Percentiles rank a stretch among this genome's conserved stretches.
Evolutionary conservation across 163 green algal species (phyloP).

Genomic region (Chloromonas sp.): DNA sequence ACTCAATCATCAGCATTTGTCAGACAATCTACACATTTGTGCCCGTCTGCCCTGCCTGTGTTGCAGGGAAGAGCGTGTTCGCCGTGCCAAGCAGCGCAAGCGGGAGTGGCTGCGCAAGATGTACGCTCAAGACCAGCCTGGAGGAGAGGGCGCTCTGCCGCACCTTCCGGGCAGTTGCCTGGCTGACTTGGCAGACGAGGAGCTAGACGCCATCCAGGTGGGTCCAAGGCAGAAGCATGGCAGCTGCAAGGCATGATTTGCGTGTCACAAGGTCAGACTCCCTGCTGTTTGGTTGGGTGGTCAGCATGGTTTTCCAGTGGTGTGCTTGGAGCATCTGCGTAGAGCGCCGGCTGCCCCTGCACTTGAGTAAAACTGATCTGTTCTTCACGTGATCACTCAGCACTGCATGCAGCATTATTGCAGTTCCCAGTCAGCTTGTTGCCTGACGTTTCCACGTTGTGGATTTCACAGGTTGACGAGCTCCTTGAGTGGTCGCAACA

Average conservation of each 20-base stretch:
- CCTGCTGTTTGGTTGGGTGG: no score
- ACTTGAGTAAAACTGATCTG: background rate
- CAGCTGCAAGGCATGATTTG: no score
- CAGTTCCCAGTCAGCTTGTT: background rate
- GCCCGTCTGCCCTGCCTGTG: background rate
- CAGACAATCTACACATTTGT: background rate
- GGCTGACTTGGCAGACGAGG: constrained; percentile 14
- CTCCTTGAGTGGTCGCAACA: constrained; percentile 41
- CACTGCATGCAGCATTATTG: background rate
- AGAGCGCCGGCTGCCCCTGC: background rate
- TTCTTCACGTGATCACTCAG: background rate
- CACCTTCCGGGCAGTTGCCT: constrained; percentile 10
- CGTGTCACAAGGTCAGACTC: no score
- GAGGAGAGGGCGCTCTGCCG: background rate
- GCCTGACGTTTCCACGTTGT: background rate
- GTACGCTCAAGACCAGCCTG: constrained; percentile 7
- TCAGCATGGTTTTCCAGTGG: no score
- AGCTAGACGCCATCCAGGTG: constrained; percentile 19
- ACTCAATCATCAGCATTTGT: background rate
- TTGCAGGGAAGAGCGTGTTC: constrained; percentile 20
- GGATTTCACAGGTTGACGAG: constrained; percentile 16
- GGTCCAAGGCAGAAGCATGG: no score
- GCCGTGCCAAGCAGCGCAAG: constrained; percentile 28
- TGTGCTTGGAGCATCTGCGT: no score
- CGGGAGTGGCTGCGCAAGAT: constrained; percentile 39